These are phyloP conservation scores for Sarcodon sp. DNA, from an alignment of 768 basidiomycete species.

Conservation along the genomic window DNA sequence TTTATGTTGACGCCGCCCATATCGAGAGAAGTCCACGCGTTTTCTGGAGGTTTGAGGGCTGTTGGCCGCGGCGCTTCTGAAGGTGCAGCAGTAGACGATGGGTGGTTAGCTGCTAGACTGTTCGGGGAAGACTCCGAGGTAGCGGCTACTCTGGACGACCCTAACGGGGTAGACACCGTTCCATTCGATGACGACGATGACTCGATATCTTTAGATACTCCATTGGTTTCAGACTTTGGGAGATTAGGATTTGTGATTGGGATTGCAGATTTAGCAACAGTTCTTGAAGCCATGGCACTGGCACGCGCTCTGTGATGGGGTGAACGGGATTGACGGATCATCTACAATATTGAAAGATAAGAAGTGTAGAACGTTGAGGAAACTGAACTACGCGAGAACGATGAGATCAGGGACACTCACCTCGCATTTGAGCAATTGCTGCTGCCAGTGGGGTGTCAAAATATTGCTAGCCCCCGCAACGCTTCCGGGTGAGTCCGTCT, in stretches of 20 bases:
- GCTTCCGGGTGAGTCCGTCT: constrained; percentile 39
- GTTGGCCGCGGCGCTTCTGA: constrained; percentile 55
- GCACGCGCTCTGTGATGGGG: constrained; percentile 92
- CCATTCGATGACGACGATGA: constrained; percentile 5
- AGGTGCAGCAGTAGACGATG: constrained; percentile 65
- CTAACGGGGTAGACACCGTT: neutral
- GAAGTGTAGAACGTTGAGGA: neutral
- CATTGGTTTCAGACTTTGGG: constrained; percentile 33
- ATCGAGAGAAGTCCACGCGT: constrained; percentile 84
- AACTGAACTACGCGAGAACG: neutral
- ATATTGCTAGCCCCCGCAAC: constrained; percentile 32
- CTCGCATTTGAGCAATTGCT: constrained; percentile 87
- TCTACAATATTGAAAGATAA: constrained; percentile 25
- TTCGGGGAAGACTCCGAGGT: constrained; percentile 20
- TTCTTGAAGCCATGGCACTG: constrained; percentile 89
- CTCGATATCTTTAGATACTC: constrained; percentile 14
- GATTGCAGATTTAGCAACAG: constrained; percentile 76
- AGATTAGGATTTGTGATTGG: constrained; percentile 86
- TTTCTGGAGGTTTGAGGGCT: constrained; percentile 51
- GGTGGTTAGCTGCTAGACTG: constrained; percentile 37
- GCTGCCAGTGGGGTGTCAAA: constrained; percentile 82
- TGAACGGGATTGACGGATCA: constrained; percentile 73
- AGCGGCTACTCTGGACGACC: constrained; percentile 2
- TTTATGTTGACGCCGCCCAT: constrained; percentile 95
- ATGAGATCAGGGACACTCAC: constrained; percentile 31